These are phyloP conservation scores for Colletotrichum sp. DNA, from an alignment of 2,329 filamentous ascomycete species.

Conservation along the genomic window DNA sequence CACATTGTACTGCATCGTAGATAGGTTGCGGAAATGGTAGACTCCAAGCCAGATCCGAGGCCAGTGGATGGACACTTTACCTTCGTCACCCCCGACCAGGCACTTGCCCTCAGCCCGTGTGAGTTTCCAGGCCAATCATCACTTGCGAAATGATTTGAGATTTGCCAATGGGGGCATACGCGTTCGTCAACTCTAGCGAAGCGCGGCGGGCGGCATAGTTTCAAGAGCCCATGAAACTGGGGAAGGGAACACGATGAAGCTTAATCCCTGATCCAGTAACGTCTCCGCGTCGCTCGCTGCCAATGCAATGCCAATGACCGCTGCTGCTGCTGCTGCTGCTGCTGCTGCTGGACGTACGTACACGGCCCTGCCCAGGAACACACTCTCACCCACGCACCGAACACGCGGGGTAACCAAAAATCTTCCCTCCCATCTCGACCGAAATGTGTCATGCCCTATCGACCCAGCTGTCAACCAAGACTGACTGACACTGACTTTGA, in stretches of 20 bases:
- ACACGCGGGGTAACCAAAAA: slow-evolving; percentile 4
- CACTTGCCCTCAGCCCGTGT: not conserved
- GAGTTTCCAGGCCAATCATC: not conserved
- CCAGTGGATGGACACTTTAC: not conserved
- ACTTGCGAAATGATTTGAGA: not conserved
- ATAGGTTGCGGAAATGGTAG: not conserved
- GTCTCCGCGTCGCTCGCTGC: not conserved
- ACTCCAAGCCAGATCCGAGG: not conserved
- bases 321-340: not conserved
- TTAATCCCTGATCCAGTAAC: not conserved
- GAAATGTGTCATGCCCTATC: not conserved
- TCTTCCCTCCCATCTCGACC: not conserved
- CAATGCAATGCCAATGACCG: not conserved
- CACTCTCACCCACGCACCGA: not conserved
- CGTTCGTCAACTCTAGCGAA: slow-evolving; percentile 2
- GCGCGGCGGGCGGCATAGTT: not conserved
- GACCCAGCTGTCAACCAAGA: not conserved
- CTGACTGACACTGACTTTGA: not conserved
- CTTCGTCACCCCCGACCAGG: not conserved
- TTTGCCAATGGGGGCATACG: not conserved
- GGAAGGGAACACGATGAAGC: not conserved
- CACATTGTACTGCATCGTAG: not conserved
- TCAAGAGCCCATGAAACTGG: slow-evolving; percentile 5
- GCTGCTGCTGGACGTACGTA: not conserved
- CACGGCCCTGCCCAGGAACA: not conserved